Evolutionary conservation across 2,329 filamentous ascomycete genomes (phyloP).

Genomic region (Coniochaeta pulveracea): DNA sequence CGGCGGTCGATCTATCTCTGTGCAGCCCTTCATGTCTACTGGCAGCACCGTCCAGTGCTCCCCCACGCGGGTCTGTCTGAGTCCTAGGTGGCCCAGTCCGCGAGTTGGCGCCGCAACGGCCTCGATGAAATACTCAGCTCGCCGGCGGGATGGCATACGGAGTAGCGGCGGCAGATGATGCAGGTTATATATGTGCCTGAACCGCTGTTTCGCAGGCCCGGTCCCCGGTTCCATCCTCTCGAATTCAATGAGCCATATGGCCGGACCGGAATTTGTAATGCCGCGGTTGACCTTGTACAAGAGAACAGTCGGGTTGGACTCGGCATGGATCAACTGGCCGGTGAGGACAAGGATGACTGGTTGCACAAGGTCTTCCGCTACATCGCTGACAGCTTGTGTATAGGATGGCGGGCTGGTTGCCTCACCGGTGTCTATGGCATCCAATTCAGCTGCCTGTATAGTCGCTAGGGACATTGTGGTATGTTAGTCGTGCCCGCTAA

Average conservation of each 20-base stretch:
- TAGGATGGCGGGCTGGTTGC: not conserved
- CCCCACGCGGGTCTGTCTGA: constrained; percentile 3
- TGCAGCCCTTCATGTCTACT: constrained; percentile 6
- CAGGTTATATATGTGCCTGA: not conserved
- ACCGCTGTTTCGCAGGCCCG: not conserved
- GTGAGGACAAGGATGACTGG: not conserved
- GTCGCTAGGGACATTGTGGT: too few species aligned
- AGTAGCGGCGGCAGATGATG: not conserved
- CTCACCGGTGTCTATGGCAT: not conserved
- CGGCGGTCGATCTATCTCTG: constrained; percentile 4
- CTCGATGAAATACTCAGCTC: not conserved
- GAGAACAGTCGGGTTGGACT: not conserved
- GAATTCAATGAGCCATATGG: not conserved
- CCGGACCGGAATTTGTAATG: not conserved
- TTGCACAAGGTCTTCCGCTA: not conserved
- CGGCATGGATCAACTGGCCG: not conserved
- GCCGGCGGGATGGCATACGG: not conserved
- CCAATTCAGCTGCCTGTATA: too few species aligned
- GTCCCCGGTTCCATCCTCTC: not conserved
- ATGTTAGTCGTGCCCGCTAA: too few species aligned
- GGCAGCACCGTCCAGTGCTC: constrained; percentile 7
- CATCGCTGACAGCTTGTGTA: not conserved
- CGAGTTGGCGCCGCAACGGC: not conserved
- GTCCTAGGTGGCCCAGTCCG: not conserved
- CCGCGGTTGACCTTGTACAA: not conserved